Base-by-base conservation (phyloP, 2,329 filamentous ascomycete species). In the Pestalotiopsis sp. region DNA sequence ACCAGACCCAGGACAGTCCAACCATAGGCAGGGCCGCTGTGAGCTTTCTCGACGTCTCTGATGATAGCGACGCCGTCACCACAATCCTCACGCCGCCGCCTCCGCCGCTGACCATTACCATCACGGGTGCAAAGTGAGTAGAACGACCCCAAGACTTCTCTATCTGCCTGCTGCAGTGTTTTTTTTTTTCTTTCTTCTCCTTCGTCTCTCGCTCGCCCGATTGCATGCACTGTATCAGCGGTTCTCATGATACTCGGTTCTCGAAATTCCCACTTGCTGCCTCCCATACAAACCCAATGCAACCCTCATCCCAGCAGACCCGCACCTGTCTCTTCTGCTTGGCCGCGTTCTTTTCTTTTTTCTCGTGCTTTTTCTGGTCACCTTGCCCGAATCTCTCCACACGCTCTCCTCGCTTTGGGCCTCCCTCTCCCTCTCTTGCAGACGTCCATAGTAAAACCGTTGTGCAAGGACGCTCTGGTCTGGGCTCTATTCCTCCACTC, bases 1-100 rank as follows among this genome's bases (percentile, higher is more conserved):
- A 49, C 70, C 73, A 70, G 68, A 72, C 78, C 72, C 80, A 82
- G 74, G 82, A 86, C 73, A 85, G 83, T 77, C 83, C 84, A 73
- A 83, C 82, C 64, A 82, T 84, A 74, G 82, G 83, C 72, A 78
- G 80, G 73, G 77, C 77, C 64, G 75, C 79, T 66, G 71, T 77
- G 65, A 74, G 77, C 68, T 75, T 72, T 72, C 68, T 72, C 69
- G 68, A 72, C 67, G 20, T 14, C 25, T 27, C 20, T 23, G n/a
- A 23, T 27, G 41, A 58, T 17, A 56, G 39, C 56, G 52, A 25
- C 36, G 41, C n/a, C 45, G 56, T 60, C 14, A 66, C 64, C 36
- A 66, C 64, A 20, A 27, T 66, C 11, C 36, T 36, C 2, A 23
- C 57, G 41, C 58, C 58, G 13, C 74, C 73, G 64, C 72, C 75